Evolutionary conservation across 306 rosid species (phyloP), one percentile per base, ranked within the genome.

Genomic region (Cicer yamashitae): DNA sequence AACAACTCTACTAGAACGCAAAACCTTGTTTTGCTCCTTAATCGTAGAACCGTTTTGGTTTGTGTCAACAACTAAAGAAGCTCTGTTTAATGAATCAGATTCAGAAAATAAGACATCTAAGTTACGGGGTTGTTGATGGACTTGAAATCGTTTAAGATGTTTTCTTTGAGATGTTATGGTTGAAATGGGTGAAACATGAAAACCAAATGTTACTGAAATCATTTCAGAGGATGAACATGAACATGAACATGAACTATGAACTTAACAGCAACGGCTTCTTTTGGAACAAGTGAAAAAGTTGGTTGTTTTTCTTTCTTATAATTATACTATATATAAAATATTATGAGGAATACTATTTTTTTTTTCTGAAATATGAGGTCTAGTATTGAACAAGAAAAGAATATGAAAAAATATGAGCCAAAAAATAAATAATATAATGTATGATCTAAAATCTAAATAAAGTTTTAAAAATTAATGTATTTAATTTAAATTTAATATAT

Each of bases 131-230:
- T 78, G 82, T 70, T 78, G 4, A 10, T 39, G 71, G n/a, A 77
- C 70, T 20, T 70, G 79, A 22, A 67, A 5, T 11, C 6, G 69
- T 0, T 5, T 57, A 66, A 46, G 77, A 40, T 52, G 76, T 77
- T 67, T 84, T n/a, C 3, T 73, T 40, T 45, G 8, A 3, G 66
- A 60, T 54, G 52, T 75, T 18, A 54, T 47, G 6, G 47, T 82
- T 41, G 80, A 43, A 44, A 87, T 17, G n/a, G 85, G 80, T 7
- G 89, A 82, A 57, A 72, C 63, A 18, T 77, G 40, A 45, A 83
- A 79, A 62, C 88, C 78, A 51, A 53, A 14, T 30, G 73, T 76
- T 7, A 87, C 62, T 6, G 91, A 77, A 50, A 96, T 79, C 98
- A 91, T 93, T 50, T 7, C 0, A 12, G 30, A 10, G 8, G 15